phyloP scores from a whole-genome alignment of 2,329 filamentous ascomycete genomes.

The Penicillium aurantiogriseum region DNA sequence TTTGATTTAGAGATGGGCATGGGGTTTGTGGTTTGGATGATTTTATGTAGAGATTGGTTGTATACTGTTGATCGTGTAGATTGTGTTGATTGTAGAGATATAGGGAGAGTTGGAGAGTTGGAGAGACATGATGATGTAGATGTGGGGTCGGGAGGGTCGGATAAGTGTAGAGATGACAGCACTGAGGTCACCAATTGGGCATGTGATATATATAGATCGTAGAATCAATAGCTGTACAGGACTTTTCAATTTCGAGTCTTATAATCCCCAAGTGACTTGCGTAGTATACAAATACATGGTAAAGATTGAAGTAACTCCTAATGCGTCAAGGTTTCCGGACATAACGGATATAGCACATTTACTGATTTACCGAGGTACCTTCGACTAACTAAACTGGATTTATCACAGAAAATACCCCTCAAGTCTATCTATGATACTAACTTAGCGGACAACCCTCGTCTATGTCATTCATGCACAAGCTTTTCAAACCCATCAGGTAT shows the following conservation, averaged over 20 bases:
- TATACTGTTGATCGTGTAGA: neutral
- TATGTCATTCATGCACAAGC: neutral
- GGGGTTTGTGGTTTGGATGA: neutral
- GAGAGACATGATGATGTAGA: neutral
- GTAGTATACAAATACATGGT: neutral
- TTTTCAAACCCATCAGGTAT: neutral
- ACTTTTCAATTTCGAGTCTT: neutral
- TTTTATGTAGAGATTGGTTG: neutral
- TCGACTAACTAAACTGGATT: neutral
- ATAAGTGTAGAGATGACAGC: neutral
- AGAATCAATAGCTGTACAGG: neutral
- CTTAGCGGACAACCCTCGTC: neutral
- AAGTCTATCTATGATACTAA: neutral
- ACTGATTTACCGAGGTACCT: neutral
- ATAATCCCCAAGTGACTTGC: neutral
- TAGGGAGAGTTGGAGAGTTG: neutral
- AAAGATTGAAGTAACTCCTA: neutral
- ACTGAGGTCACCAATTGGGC: neutral
- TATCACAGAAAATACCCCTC: neutral
- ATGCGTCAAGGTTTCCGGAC: neutral
- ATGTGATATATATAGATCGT: neutral
- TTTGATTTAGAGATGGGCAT: slow-evolving; percentile 1
- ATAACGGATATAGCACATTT: neutral
- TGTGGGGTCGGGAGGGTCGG: neutral
- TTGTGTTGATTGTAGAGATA: neutral